phyloP scores from a whole-genome alignment of 2,329 filamentous ascomycete species.

The Neoarthrinium moseri region DNA sequence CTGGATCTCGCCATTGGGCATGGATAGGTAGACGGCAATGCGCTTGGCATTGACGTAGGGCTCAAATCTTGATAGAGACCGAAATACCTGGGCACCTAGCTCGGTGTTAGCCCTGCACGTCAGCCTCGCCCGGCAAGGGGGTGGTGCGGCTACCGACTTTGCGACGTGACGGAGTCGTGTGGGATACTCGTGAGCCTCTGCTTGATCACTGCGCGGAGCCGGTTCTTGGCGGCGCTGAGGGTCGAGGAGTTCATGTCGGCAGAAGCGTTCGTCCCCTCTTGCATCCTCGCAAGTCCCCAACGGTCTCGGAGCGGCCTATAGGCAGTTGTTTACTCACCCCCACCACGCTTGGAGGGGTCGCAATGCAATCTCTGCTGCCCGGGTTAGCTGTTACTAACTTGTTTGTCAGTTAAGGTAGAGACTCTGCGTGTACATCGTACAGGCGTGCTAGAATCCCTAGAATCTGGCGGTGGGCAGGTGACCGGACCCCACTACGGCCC shows the following conservation, averaged over 20 bases:
- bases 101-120: conserved; percentile 4
- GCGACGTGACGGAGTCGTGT: conserved; percentile 59
- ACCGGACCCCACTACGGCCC: neutral
- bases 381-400: too few relatives aligned
- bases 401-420: too few relatives aligned
- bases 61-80: conserved; percentile 62
- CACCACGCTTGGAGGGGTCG: neutral
- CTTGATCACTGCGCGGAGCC: conserved; percentile 71
- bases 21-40: conserved; percentile 88
- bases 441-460: neutral
- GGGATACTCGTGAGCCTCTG: conserved; percentile 60
- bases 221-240: conserved; percentile 70
- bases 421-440: too few relatives aligned
- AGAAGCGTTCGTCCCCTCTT: neutral
- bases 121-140: neutral
- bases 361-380: too few relatives aligned
- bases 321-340: too few relatives aligned
- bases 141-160: conserved; percentile 58
- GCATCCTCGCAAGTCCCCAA: conserved; percentile 1
- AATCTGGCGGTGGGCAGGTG: neutral
- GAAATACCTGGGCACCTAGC: conserved; percentile 64
- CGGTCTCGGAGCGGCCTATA: neutral
- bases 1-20: conserved; percentile 84
- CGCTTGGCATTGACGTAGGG: conserved; percentile 74
- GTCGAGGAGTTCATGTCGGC: conserved; percentile 31